Conservation (phyloP, 257 asterid species). For the Gardenia jasminoides region DNA sequence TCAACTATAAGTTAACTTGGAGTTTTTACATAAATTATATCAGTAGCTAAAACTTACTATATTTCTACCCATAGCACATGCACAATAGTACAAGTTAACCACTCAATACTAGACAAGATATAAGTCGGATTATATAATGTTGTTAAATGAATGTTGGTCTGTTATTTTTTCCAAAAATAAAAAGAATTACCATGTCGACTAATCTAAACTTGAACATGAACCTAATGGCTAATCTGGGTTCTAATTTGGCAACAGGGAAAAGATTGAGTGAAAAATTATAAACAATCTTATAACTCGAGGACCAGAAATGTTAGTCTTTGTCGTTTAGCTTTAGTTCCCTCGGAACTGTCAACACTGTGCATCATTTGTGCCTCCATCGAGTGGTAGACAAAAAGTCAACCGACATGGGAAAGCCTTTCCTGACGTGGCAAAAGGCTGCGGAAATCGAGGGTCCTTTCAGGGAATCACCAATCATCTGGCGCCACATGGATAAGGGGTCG, state of each 20-base stretch:
- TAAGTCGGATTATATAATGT: too few species aligned
- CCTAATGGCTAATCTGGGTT: neutral
- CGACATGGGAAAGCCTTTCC: neutral
- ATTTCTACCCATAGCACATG: too few species aligned
- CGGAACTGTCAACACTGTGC: neutral
- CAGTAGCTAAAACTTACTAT: too few species aligned
- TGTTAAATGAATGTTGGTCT: too few species aligned
- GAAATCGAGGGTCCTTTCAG: neutral
- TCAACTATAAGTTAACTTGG: too few species aligned
- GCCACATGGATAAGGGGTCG: neutral
- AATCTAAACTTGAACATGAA: neutral
- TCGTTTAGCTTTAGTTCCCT: neutral
- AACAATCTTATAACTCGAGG: neutral
- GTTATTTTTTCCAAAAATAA: too few species aligned
- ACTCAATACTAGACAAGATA: too few species aligned
- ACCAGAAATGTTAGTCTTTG: neutral
- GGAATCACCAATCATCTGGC: neutral
- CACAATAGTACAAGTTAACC: too few species aligned
- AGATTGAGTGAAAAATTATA: neutral
- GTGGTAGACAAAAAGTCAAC: neutral
- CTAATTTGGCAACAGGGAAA: neutral
- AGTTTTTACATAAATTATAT: too few species aligned
- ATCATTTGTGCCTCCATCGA: neutral
- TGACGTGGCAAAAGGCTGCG: neutral
- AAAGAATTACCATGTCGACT: neutral